Conservation (phyloP, 208 protist species). For the Trichomonas tenax region DNA sequence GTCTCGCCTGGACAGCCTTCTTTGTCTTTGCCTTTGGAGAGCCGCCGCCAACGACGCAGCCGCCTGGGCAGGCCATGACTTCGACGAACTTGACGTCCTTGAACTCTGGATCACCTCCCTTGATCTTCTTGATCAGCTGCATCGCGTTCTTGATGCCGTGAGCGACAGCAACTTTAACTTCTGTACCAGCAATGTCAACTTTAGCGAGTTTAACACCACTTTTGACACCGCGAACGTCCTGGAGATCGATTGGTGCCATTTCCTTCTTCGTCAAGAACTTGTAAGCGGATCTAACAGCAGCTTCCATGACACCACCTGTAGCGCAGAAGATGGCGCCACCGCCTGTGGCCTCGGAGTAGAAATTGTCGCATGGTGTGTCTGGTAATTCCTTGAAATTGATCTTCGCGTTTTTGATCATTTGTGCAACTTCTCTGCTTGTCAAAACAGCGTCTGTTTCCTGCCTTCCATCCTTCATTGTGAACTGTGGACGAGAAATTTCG, state of each 20-base stretch:
- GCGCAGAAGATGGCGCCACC: slow-evolving; percentile 28
- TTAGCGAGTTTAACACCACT: neutral
- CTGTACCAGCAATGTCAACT: neutral
- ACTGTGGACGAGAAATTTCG: neutral
- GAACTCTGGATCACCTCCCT: neutral
- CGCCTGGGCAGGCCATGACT: neutral
- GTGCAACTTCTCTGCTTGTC: slow-evolving; percentile 36
- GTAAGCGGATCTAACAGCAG: slow-evolving; percentile 31
- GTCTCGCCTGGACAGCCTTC: neutral
- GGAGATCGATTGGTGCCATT: neutral
- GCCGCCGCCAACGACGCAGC: neutral
- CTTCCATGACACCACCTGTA: slow-evolving; percentile 44
- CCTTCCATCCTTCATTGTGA: neutral
- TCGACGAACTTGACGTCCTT: neutral
- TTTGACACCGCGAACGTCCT: neutral
- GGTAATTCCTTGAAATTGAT: neutral
- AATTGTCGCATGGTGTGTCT: neutral
- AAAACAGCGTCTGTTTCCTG: slow-evolving; percentile 30
- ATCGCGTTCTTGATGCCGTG: neutral
- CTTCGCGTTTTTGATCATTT: slow-evolving; percentile 20
- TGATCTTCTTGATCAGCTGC: neutral
- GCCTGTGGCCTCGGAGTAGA: neutral
- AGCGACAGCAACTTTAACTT: neutral
- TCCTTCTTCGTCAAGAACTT: neutral
- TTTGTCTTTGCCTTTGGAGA: neutral